A percentile compares a stretch with the other conserved stretches of the same genome.
phyloP scores from a whole-genome alignment of 148 eudicot species.

The Chenopodium album region DNA sequence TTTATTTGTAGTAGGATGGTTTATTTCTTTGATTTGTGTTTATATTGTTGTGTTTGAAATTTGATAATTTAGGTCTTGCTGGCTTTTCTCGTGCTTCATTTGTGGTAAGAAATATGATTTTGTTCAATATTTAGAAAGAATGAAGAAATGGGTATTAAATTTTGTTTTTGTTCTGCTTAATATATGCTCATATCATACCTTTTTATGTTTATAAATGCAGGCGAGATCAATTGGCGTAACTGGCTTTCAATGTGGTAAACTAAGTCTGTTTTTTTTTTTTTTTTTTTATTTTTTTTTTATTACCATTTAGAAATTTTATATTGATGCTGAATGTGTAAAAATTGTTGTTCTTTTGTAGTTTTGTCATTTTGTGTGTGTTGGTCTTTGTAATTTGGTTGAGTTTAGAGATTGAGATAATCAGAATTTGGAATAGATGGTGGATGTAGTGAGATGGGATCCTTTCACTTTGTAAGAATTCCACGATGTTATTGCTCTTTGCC shows the following conservation, averaged over 20 bases:
- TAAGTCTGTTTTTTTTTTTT: not conserved
- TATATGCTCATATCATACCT: slow-evolving; percentile 6
- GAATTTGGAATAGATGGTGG: not conserved
- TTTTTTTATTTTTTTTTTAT: not conserved
- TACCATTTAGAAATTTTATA: not conserved
- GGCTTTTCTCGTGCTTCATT: slow-evolving; percentile 58
- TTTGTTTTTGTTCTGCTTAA: not conserved
- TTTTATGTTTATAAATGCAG: slow-evolving; percentile 38
- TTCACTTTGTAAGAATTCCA: not conserved
- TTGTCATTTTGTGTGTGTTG: not conserved
- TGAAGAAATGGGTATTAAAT: not conserved
- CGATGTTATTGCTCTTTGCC: not conserved
- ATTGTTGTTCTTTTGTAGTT: not conserved
- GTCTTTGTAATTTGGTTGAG: not conserved
- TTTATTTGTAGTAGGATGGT: not conserved
- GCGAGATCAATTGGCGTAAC: slow-evolving; percentile 52
- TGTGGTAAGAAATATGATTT: slow-evolving; percentile 46
- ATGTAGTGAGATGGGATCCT: not conserved
- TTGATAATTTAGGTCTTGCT: slow-evolving; percentile 39
- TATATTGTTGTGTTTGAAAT: not conserved
- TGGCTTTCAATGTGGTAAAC: slow-evolving; percentile 54
- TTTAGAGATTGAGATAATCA: not conserved
- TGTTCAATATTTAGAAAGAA: not conserved
- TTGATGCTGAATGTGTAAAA: not conserved
- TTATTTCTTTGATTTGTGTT: slow-evolving; percentile 3